Evolutionary conservation across 306 rosid species (phyloP), one percentile per base, ranked within the genome.

Genomic region (Benincasa hispida): DNA sequence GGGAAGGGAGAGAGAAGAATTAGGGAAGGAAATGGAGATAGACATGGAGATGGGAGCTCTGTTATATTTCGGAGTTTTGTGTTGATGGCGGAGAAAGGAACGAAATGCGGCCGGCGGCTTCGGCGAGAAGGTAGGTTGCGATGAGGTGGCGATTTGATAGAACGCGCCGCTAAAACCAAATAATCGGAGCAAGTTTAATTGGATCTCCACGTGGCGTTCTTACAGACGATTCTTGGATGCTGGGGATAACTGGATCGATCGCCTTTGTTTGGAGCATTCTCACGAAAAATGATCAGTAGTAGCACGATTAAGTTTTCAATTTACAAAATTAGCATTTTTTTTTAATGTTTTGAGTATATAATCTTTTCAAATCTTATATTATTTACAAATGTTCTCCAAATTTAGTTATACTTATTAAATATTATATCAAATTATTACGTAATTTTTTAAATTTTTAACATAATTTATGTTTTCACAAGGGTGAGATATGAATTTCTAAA

Each of bases 191-290:
- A 27, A 62, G 55, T 17, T 42, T 28, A 11, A n/a, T 61, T 9
- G 48, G 8, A 9, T 22, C 13, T 76, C 82, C 98, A 93, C 92
- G 92, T 89, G 95, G 88, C 89, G 18, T 2, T 2, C 0, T 10
- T 74, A 1, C 47, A 74, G 12, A 30, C 24, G 37, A 72, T 72
- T 19, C 17, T 47, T 70, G 57, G 76, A 70, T 47, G 39, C 58
- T 25, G 58, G 39, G 58, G 75, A 70, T 70, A 70, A 70, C 41
- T 28, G 6, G 60, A 48, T 48, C 60, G 76, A 25, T 70, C 17
- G 1, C 28, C 15, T 22, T 70, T 8, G 57, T 45, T 70, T 27
- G 13, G 22, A 70, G 21, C 41, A 47, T 25, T 70, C 59, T 45
- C 24, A n/a, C n/a, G n/a, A n/a, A n/a, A n/a, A n/a, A n/a, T n/a